A percentile compares a stretch with the other conserved stretches of the same genome.
These are phyloP conservation scores for Fonsecaea pugnacius DNA, from an alignment of 2,329 filamentous ascomycete species.

Conservation along the genomic window DNA sequence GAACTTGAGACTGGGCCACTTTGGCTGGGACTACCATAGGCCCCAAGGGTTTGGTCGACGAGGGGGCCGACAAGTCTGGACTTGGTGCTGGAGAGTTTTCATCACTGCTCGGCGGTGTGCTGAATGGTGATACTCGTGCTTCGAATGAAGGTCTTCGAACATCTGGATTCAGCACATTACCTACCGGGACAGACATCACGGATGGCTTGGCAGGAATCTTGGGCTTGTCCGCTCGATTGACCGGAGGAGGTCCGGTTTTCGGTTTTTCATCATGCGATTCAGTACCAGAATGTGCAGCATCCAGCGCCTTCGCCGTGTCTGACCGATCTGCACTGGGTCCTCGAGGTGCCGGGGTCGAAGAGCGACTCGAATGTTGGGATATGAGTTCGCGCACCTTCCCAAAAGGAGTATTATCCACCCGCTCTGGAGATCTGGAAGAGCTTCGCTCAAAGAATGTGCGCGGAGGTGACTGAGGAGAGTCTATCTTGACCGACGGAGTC, in stretches of 20 bases:
- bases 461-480: slow-evolving; percentile 51
- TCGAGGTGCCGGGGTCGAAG: slow-evolving; percentile 34
- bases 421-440: slow-evolving; percentile 36
- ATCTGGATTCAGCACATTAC: slow-evolving; percentile 38
- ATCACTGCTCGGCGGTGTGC: slow-evolving; percentile 77
- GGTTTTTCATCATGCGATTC: slow-evolving; percentile 17
- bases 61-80: slow-evolving; percentile 15
- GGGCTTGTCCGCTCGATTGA: slow-evolving; percentile 81
- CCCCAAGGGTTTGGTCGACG: slow-evolving; percentile 2
- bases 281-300: slow-evolving; percentile 1
- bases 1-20: slow-evolving; percentile 3
- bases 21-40: slow-evolving; percentile 2
- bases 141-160: slow-evolving; percentile 47
- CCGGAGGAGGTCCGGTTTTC: slow-evolving; percentile 61
- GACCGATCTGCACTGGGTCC: slow-evolving; percentile 24
- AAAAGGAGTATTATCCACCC: slow-evolving; percentile 32
- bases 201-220: slow-evolving; percentile 60
- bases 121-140: slow-evolving; percentile 74
- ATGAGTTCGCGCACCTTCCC: slow-evolving; percentile 34
- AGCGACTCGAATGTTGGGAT: slow-evolving; percentile 35
- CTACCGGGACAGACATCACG: slow-evolving; percentile 36
- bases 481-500: slow-evolving; percentile 48
- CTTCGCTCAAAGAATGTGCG: slow-evolving; percentile 39
- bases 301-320: background rate
- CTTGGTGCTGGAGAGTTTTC: slow-evolving; percentile 54